Base-by-base conservation (phyloP, 225 moss, liverwort and hornwort species). In the Anthoceros angustus region DNA sequence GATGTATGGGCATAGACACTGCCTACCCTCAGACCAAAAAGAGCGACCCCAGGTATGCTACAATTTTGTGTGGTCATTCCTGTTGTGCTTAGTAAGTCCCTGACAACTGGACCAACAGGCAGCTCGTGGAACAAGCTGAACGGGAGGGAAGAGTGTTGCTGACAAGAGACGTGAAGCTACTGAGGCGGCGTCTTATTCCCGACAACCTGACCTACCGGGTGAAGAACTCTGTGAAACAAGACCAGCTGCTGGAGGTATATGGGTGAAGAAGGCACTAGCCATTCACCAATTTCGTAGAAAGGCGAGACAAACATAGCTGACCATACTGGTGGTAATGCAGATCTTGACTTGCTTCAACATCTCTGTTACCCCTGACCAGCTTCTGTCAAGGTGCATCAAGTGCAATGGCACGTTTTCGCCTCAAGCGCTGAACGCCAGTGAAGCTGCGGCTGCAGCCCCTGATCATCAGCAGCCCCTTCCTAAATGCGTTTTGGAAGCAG, bases 311-410 rank as follows among this genome's bases (percentile, higher is more conserved):
- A 24, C 50, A 3, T 24, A 5, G 42, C 25, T 38, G 20, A 46
- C 25, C 10, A 14, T 1, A 42, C 6, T 69, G 39, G 7, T 39
- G n/a, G 9, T 61, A 23, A 39, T 67, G 63, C 75, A 90, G 90
- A 73, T 98, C 62, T 76, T 98, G 72, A 78, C 80, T 72, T 76
- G 70, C 23, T 98, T 98, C 77, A 76, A 84, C 42, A 74, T 98
- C 68, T 50, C 66, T n/a, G 82, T 98, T 18, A 85, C 70, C 55
- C 77, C 89, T 76, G 84, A 88, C 23, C 79, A 98, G 50, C 84
- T 98, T 65, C 65, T 98, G 62, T 79, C 98, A 70, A 80, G 98
- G 78, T 98, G 98, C 76, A 87, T 87, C 61, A 98, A 98, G 76
- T 98, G 98, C 81, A 98, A 98, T 42, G 98, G 98, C 69, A 69